Conservation (phyloP, 225 moss, liverwort and hornwort species). For the Neckera pumila region DNA sequence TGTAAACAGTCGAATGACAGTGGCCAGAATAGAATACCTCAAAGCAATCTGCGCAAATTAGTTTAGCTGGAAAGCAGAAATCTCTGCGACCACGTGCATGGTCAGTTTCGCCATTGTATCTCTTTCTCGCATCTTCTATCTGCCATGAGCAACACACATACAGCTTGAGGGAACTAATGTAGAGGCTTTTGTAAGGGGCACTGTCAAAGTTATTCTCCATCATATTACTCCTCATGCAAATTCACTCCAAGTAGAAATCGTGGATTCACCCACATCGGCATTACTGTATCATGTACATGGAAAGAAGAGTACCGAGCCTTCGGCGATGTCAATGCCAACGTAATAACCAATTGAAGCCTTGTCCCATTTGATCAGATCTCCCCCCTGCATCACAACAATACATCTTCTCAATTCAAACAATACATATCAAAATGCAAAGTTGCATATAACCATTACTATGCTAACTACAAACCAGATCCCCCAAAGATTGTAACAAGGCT, state of each 20-base stretch:
- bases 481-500: neutral
- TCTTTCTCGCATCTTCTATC: constrained; percentile 90
- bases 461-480: neutral
- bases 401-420: neutral
- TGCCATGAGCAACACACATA: constrained; percentile 14
- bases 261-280: neutral
- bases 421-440: neutral
- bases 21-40: constrained; percentile 32
- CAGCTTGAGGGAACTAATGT: neutral
- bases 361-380: constrained; percentile 97
- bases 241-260: neutral
- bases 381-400: constrained; percentile 39
- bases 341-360: constrained; percentile 84
- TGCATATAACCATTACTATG: neutral
- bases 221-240: neutral
- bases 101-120: constrained; percentile 94
- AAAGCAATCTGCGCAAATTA: constrained; percentile 91
- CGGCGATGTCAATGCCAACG: constrained; percentile 88
- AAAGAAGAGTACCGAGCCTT: constrained; percentile 57
- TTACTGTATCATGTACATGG: neutral
- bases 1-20: neutral
- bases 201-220: neutral
- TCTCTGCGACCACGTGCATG: constrained; percentile 83
- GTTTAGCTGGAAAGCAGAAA: constrained; percentile 83
- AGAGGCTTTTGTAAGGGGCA: neutral